phyloP scores from a whole-genome alignment of 306 rosid genomes.

The Styphnolobium japonicum region DNA sequence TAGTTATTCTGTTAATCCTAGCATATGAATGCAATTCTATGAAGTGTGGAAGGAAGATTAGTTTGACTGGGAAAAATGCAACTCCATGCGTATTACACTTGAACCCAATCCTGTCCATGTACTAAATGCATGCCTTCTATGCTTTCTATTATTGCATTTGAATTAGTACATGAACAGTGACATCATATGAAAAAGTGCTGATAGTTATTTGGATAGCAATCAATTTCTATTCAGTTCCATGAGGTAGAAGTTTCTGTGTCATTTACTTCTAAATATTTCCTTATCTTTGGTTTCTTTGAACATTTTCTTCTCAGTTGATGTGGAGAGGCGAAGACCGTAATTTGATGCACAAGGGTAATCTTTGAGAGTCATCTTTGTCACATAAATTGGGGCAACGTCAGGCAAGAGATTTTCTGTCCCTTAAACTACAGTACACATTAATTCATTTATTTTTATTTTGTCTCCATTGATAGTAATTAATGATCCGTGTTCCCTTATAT shows the following conservation, averaged over 20 bases:
- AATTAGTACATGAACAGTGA: neutral
- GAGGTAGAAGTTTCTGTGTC: neutral
- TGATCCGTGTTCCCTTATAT: neutral
- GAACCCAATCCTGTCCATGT: neutral
- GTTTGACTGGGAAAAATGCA: neutral
- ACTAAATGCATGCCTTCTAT: neutral
- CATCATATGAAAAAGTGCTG: neutral
- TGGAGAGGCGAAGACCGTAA: constrained; percentile 6
- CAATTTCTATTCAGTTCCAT: neutral
- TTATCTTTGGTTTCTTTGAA: neutral
- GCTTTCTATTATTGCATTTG: neutral
- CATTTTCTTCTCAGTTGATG: constrained; percentile 20
- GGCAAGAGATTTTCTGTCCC: neutral
- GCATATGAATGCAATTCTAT: neutral
- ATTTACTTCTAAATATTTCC: neutral
- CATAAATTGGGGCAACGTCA: neutral
- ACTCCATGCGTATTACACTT: neutral
- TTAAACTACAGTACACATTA: neutral
- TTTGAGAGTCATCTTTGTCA: neutral
- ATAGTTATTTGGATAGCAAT: neutral
- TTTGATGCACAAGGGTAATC: neutral
- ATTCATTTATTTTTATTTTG: neutral
- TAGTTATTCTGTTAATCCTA: neutral
- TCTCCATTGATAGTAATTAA: neutral
- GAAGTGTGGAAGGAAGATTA: neutral